phyloP scores from a whole-genome alignment of 805 yeast genomes.

The Helenozyma rhizophorensis region DNA sequence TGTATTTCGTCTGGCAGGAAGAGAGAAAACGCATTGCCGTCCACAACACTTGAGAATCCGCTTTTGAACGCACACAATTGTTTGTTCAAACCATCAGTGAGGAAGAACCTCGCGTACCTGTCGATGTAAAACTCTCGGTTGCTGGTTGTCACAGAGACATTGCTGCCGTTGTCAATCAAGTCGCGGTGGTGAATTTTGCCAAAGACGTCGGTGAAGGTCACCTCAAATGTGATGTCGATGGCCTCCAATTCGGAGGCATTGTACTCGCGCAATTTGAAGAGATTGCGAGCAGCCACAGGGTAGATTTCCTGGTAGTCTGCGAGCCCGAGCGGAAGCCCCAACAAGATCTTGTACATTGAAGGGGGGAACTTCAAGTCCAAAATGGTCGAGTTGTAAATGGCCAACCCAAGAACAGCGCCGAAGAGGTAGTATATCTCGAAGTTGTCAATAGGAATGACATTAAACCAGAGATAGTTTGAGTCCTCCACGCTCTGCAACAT shows the following conservation, averaged over 20 bases:
- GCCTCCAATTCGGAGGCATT: slow-evolving; percentile 31
- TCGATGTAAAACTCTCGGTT: slow-evolving; percentile 62
- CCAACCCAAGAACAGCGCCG: slow-evolving; percentile 86
- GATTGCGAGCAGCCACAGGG: slow-evolving; percentile 54
- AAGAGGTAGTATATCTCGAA: slow-evolving; percentile 64
- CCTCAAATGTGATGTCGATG: slow-evolving; percentile 57
- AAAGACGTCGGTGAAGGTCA: slow-evolving; percentile 48
- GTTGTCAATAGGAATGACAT: slow-evolving; percentile 40
- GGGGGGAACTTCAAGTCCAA: slow-evolving; percentile 75
- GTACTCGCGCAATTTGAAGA: slow-evolving; percentile 25
- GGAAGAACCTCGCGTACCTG: slow-evolving; percentile 55
- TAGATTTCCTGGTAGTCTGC: slow-evolving; percentile 64
- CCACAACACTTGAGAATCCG: slow-evolving; percentile 76
- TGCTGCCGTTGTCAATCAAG: slow-evolving; percentile 56
- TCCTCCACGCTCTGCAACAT: slow-evolving; percentile 65
- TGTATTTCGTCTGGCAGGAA: slow-evolving; percentile 83
- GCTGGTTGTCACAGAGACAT: slow-evolving; percentile 48
- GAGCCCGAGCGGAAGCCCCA: slow-evolving; percentile 50
- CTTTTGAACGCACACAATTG: slow-evolving; percentile 56
- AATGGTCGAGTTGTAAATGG: slow-evolving; percentile 85
- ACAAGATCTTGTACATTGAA: slow-evolving; percentile 70
- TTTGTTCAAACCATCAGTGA: slow-evolving; percentile 48
- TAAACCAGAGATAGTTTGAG: slow-evolving; percentile 75
- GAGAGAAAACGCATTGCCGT: slow-evolving; percentile 73
- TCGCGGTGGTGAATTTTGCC: slow-evolving; percentile 43